A percentile compares a stretch with the other conserved stretches of the same genome.
phyloP scores from a whole-genome alignment of 148 eudicot species.

The Rheum nobile region DNA sequence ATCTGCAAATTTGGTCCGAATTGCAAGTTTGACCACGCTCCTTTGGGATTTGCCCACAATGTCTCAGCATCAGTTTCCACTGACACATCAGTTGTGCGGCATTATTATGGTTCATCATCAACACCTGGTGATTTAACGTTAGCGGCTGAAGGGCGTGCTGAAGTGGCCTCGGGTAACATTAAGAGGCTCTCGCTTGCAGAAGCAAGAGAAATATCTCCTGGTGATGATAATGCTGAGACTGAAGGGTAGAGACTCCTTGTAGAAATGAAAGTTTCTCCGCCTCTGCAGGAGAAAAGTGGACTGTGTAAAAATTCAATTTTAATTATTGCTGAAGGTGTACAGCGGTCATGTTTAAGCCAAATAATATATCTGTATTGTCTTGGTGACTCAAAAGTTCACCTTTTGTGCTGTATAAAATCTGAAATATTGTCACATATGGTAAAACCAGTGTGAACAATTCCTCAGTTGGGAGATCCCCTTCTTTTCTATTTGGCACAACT shows the following conservation, averaged over 20 bases:
- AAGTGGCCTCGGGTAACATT: conserved; percentile 26
- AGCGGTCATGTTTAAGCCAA: conserved; percentile 26
- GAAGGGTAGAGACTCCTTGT: conserved; percentile 32
- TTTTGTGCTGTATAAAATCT: conserved; percentile 46
- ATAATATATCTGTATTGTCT: conserved; percentile 27
- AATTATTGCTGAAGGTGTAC: conserved; percentile 59
- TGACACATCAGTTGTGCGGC: conserved; percentile 38
- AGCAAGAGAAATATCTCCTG: conserved; percentile 47
- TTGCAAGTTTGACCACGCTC: conserved; percentile 86
- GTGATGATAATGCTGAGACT: conserved; percentile 42
- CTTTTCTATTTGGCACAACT: conserved; percentile 2
- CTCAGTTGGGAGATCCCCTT: conserved; percentile 16
- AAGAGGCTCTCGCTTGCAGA: conserved; percentile 59
- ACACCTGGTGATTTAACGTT: conserved; percentile 27
- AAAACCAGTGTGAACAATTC: conserved; percentile 38
- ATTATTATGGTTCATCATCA: conserved; percentile 58
- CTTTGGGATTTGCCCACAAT: conserved; percentile 67
- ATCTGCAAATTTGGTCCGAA: conserved; percentile 94
- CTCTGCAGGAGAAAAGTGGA: conserved; percentile 28
- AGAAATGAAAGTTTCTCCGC: conserved; percentile 16
- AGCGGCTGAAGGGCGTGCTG: conserved; percentile 28
- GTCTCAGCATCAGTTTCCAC: conserved; percentile 39
- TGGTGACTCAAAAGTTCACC: conserved; percentile 18
- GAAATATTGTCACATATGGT: conserved; percentile 41
- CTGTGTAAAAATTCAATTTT: conserved; percentile 57